phyloP scores from a whole-genome alignment of 768 basidiomycete genomes.

The Paxillus involutus region DNA sequence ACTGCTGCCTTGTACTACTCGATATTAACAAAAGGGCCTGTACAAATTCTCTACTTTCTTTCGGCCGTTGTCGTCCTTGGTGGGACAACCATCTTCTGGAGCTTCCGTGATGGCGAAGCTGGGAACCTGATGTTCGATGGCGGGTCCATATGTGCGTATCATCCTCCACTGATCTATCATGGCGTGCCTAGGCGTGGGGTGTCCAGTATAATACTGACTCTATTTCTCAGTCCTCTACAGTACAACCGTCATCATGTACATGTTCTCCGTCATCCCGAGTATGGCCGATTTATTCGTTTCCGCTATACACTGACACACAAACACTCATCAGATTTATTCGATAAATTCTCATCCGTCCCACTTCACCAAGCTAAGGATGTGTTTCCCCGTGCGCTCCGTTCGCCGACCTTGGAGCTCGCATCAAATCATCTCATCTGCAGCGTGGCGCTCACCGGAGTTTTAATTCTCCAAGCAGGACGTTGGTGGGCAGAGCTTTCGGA shows the following conservation, averaged over 20 bases:
- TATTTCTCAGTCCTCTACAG: constrained; percentile 65
- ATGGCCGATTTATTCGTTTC: constrained; percentile 27
- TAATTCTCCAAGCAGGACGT: constrained; percentile 79
- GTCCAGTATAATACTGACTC: not conserved
- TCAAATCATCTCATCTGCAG: constrained; percentile 84
- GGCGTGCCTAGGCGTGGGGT: not conserved
- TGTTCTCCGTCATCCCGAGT: constrained; percentile 81
- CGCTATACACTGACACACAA: not conserved
- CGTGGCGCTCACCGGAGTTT: constrained; percentile 84
- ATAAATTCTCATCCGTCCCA: constrained; percentile 61
- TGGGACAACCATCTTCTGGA: constrained; percentile 70
- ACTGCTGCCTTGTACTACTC: constrained; percentile 82
- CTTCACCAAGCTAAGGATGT: constrained; percentile 49
- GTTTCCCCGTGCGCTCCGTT: constrained; percentile 63
- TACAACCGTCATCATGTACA: constrained; percentile 69
- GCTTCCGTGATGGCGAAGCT: constrained; percentile 72
- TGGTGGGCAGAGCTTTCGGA: constrained; percentile 84
- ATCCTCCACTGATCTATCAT: constrained; percentile 2
- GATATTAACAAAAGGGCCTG: constrained; percentile 67
- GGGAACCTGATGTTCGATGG: constrained; percentile 92
- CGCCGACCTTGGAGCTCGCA: constrained; percentile 73
- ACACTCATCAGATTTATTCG: constrained; percentile 47
- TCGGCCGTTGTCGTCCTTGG: constrained; percentile 58
- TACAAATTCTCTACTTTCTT: constrained; percentile 55
- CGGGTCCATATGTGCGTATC: constrained; percentile 74